phyloP scores from a whole-genome alignment of 176 grass and related monocot species.

The Paspalum vaginatum region DNA sequence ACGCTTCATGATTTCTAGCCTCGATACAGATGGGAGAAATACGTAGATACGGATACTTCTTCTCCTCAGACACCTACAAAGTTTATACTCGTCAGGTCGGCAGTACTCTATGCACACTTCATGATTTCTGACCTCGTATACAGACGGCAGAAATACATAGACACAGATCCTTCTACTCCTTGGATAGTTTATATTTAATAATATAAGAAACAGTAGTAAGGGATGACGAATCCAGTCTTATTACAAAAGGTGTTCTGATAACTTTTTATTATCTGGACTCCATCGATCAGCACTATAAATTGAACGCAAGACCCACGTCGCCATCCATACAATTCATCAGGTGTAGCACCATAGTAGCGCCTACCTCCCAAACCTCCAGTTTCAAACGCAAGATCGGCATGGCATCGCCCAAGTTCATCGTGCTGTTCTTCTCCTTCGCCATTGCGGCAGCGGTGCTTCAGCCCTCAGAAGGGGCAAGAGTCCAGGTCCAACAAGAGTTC shows the following conservation, averaged over 20 bases:
- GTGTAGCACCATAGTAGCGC: too few relatives aligned
- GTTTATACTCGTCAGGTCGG: too few relatives aligned
- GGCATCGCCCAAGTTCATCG: neutral
- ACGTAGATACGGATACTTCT: too few relatives aligned
- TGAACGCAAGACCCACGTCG: neutral
- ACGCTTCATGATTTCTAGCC: too few relatives aligned
- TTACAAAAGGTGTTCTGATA: neutral
- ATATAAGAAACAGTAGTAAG: neutral
- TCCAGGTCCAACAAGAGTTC: neutral
- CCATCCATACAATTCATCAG: neutral
- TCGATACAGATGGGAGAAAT: too few relatives aligned
- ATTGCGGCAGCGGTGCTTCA: neutral
- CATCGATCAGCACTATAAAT: constrained; percentile 17
- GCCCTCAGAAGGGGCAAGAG: neutral
- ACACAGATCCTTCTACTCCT: neutral
- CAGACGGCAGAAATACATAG: neutral
- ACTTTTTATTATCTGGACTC: neutral
- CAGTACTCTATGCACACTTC: neutral
- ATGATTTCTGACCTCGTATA: neutral
- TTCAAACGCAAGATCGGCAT: neutral
- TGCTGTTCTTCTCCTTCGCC: neutral
- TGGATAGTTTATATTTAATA: neutral
- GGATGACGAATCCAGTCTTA: neutral
- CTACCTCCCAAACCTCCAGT: neutral
- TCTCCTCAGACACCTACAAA: neutral